phyloP scores from a whole-genome alignment of 1,139 yeast species.

The Schwanniomyces etchellsii region DNA sequence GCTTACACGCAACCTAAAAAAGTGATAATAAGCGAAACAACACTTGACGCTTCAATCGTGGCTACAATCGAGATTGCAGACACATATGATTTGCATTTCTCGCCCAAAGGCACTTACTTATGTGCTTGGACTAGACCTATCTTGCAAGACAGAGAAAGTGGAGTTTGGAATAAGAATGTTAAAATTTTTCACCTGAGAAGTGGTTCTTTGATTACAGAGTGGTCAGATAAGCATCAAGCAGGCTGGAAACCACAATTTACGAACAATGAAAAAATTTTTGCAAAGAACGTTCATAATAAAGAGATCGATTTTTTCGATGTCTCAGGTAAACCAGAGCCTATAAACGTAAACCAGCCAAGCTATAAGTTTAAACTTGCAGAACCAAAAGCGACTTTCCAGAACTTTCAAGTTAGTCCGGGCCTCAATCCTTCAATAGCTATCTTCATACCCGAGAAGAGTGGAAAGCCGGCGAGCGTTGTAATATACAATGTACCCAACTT shows the following conservation, averaged over 20 bases:
- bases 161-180: conserved; percentile 73
- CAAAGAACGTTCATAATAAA: conserved; percentile 51
- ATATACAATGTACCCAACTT: conserved; percentile 77
- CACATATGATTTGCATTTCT: conserved; percentile 77
- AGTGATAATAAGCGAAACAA: conserved; percentile 59
- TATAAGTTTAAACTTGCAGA: conserved; percentile 61
- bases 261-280: conserved; percentile 66
- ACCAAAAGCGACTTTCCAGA: conserved; percentile 46
- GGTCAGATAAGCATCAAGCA: conserved; percentile 76
- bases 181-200: conserved; percentile 58
- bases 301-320: conserved; percentile 73
- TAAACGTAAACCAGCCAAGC: conserved; percentile 46
- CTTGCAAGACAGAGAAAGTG: conserved; percentile 50
- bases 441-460: conserved; percentile 78
- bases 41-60: conserved; percentile 24
- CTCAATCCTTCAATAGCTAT: conserved; percentile 88
- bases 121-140: conserved; percentile 91
- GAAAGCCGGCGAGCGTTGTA: conserved; percentile 83
- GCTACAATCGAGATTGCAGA: conserved; percentile 48
- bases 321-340: conserved; percentile 32
- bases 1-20: conserved; percentile 52
- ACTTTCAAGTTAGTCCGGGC: conserved; percentile 74
- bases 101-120: conserved; percentile 81
- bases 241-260: conserved; percentile 93
- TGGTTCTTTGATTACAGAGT: conserved; percentile 52